Evolutionary conservation across 768 basidiomycete genomes (phyloP), one percentile per base, ranked within the genome.

Genomic region (Xerocomellus intermedius): DNA sequence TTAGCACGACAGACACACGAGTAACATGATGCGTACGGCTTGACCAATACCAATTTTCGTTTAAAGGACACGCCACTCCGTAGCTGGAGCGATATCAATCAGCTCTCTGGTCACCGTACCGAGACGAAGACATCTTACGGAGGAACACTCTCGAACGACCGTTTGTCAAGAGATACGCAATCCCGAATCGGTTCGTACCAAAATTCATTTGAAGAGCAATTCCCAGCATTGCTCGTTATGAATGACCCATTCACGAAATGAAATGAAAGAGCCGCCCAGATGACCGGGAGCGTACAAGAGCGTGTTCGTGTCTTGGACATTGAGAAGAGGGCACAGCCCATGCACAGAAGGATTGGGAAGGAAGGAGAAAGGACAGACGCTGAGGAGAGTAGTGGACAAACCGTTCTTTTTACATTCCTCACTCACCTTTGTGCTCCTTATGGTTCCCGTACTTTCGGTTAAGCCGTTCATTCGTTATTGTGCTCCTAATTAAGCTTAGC

Each of bases 1-100:
- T 53, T 14, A 58, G 46, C 42, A 26, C 35, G 3, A 35, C 5
- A 43, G 8, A 19, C 39, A 8, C 21, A 22, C 54, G 21, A 33
- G 22, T 8, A 42, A 33, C 28, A 42, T 24, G 17, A 42, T 26
- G 21, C 57, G 22, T 45, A 62, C 60, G 42, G 46, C 42, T 59
- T 28, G 63, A 59, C 63, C 63, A 62, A 45, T 61, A 53, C 59
- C 63, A 55, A 17, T 21, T 36, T 14, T 28, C 60, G 14, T 50
- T 22, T 21, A 14, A 47, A 44, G 54, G 56, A 42, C 54, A 65
- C 7, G 38, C 22, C 21, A 26, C 47, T 51, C 54, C 56, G 16
- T 30, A 17, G 12, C 64, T 66, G 37, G 41, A 35, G 22, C 19
- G 42, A 43, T 33, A 47, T 43, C 4, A 6, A 54, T 59, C 50